phyloP scores from a whole-genome alignment of 306 rosid genomes.

The Quercus rubra region DNA sequence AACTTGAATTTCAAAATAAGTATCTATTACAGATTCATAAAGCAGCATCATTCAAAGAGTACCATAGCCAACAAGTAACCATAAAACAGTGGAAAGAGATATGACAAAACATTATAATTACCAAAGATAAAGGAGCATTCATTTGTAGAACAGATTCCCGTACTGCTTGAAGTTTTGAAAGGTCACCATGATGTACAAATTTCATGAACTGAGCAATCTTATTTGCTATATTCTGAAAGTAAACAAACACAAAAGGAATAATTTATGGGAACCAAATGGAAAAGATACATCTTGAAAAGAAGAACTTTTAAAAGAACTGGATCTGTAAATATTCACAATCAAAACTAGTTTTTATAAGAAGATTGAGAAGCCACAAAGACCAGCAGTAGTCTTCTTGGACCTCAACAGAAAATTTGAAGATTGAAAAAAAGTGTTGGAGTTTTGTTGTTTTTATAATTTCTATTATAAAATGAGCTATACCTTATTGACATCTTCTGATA shows the following conservation, averaged over 20 bases:
- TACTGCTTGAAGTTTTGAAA: constrained; percentile 29
- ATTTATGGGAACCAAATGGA: neutral
- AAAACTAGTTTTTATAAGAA: neutral
- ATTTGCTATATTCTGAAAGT: constrained; percentile 26
- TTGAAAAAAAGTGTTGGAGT: too few relatives aligned
- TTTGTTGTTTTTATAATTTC: too few relatives aligned
- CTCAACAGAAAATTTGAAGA: too few relatives aligned
- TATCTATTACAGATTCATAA: neutral
- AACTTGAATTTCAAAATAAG: neutral
- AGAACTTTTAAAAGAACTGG: neutral
- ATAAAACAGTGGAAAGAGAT: neutral
- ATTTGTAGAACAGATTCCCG: constrained; percentile 27
- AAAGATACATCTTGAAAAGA: neutral
- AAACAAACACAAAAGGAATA: neutral
- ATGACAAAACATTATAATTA: neutral
- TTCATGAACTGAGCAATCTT: constrained; percentile 23
- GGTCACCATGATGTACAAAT: constrained; percentile 5
- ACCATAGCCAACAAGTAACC: neutral
- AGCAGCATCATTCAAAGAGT: neutral
- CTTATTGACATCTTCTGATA: constrained; percentile 29
- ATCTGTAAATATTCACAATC: neutral
- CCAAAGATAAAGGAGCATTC: constrained; percentile 31
- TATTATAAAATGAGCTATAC: constrained; percentile 1
- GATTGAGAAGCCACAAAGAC: too few relatives aligned
- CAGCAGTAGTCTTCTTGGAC: neutral